These are phyloP conservation scores for Coffea humblotiana DNA, from an alignment of 305 asterid species.

Conservation along the genomic window DNA sequence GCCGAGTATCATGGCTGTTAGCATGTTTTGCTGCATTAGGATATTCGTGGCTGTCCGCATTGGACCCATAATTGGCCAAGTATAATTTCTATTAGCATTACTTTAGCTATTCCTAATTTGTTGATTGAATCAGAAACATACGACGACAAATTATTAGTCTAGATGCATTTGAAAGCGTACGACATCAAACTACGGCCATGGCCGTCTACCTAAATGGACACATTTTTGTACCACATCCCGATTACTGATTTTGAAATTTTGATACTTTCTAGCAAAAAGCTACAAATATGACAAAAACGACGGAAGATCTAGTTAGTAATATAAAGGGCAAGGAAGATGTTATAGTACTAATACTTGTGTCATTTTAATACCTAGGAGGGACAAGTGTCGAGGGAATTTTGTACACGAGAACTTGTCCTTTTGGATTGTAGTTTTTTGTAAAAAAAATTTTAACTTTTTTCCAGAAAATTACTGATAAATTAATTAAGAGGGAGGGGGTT, in stretches of 20 bases:
- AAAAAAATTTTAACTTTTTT: too few relatives aligned
- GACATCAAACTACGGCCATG: neutral
- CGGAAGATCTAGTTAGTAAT: too few relatives aligned
- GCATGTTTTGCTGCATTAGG: neutral
- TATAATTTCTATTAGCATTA: neutral
- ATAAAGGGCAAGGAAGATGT: too few relatives aligned
- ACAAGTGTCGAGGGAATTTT: too few relatives aligned
- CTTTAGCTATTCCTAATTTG: neutral
- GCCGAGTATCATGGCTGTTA: too few relatives aligned
- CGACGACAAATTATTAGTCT: neutral
- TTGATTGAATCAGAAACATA: neutral
- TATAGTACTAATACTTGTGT: too few relatives aligned
- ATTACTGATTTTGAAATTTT: neutral
- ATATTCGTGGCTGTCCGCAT: slow-evolving; percentile 4
- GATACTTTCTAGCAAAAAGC: neutral
- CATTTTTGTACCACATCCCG: too few relatives aligned
- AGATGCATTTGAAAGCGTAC: neutral
- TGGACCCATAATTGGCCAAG: neutral
- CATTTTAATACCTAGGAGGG: too few relatives aligned
- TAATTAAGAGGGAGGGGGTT: neutral
- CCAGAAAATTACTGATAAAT: too few relatives aligned
- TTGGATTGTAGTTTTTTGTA: too few relatives aligned
- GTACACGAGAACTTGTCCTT: too few relatives aligned
- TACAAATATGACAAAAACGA: too few relatives aligned
- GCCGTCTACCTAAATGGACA: neutral